Percentiles rank a stretch among this genome's conserved stretches.
These are phyloP conservation scores for Aspergillus quadricinctus DNA, from an alignment of 2,329 filamentous ascomycete genomes.

Conservation along the genomic window DNA sequence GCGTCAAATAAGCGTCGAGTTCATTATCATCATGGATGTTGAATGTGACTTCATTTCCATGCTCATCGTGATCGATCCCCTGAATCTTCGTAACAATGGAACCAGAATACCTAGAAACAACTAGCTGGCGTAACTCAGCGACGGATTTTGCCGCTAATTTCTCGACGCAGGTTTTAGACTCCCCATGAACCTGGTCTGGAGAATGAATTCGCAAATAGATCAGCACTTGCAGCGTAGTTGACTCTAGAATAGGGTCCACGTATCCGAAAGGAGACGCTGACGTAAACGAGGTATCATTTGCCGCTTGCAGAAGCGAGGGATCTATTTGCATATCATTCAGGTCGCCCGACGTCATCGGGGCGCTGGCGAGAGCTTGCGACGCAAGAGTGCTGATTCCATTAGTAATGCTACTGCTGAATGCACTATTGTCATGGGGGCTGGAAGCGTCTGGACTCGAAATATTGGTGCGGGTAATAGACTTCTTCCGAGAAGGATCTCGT, in stretches of 20 bases:
- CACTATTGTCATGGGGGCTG: slow-evolving; percentile 18
- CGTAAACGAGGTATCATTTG: slow-evolving; percentile 44
- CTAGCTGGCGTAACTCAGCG: slow-evolving; percentile 59
- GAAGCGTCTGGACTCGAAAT: slow-evolving; percentile 17
- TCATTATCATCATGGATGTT: slow-evolving; percentile 68
- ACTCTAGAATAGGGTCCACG: slow-evolving; percentile 34
- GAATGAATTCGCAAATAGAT: slow-evolving; percentile 68
- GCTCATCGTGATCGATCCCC: slow-evolving; percentile 59
- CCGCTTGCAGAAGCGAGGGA: slow-evolving; percentile 57
- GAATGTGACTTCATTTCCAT: slow-evolving; percentile 59
- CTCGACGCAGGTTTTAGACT: slow-evolving; percentile 58
- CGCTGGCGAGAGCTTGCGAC: slow-evolving; percentile 41
- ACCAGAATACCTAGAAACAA: slow-evolving; percentile 58
- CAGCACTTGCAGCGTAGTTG: slow-evolving; percentile 43
- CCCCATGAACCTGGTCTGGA: slow-evolving; percentile 52
- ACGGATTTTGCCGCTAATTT: slow-evolving; percentile 58
- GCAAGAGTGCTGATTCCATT: slow-evolving; percentile 43
- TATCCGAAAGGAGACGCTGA: slow-evolving; percentile 34
- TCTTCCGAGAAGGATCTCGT: slow-evolving; percentile 47
- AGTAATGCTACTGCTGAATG: slow-evolving; percentile 25
- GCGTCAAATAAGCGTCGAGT: slow-evolving; percentile 65
- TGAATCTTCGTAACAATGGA: slow-evolving; percentile 58
- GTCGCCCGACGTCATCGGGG: slow-evolving; percentile 35
- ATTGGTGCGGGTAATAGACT: slow-evolving; percentile 22
- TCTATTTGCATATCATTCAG: slow-evolving; percentile 59